A percentile compares a stretch with the other conserved stretches of the same genome.
phyloP scores from a whole-genome alignment of 2,329 filamentous ascomycete genomes.

The Aspergillus ibericus region DNA sequence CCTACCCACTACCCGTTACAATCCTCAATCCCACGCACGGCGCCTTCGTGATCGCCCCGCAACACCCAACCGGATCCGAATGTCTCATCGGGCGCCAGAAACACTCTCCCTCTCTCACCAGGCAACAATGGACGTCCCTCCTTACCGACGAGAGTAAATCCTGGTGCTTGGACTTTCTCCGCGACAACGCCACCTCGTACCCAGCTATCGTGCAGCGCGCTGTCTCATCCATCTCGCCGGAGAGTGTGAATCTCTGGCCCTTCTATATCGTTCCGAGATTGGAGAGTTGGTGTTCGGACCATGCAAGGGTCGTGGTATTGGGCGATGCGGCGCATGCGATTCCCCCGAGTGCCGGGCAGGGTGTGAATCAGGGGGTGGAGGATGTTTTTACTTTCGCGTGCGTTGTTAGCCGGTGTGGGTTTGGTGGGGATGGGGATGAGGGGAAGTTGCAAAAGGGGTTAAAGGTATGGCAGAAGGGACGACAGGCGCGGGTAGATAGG shows the following conservation, averaged over 20 bases:
- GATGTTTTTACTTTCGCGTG: slow-evolving; percentile 51
- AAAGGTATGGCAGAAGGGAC: slow-evolving; percentile 50
- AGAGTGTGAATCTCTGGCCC: slow-evolving; percentile 50
- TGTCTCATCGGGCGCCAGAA: slow-evolving; percentile 51
- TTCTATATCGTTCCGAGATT: slow-evolving; percentile 53
- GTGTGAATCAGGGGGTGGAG: slow-evolving; percentile 59
- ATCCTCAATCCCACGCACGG: slow-evolving; percentile 46
- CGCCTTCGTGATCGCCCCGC: slow-evolving; percentile 54
- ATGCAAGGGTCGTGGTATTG: slow-evolving; percentile 47
- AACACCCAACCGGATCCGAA: slow-evolving; percentile 51
- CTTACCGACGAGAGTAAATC: slow-evolving; percentile 44
- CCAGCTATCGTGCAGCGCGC: slow-evolving; percentile 42
- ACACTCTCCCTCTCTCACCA: slow-evolving; percentile 38
- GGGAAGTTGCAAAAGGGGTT: slow-evolving; percentile 29
- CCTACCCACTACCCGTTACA: slow-evolving; percentile 46
- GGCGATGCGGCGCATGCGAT: slow-evolving; percentile 66
- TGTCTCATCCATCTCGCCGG: slow-evolving; percentile 34
- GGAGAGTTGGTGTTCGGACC: slow-evolving; percentile 44
- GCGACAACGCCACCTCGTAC: slow-evolving; percentile 33
- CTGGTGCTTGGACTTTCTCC: slow-evolving; percentile 39
- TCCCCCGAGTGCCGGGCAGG: slow-evolving; percentile 61
- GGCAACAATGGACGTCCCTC: slow-evolving; percentile 46
- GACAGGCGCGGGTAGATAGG: slow-evolving; percentile 51
- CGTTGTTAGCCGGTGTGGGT: slow-evolving; percentile 33
- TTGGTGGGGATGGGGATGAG: not conserved